These are phyloP conservation scores for Amyloporia xantha DNA, from an alignment of 768 basidiomycete genomes.

Conservation along the genomic window DNA sequence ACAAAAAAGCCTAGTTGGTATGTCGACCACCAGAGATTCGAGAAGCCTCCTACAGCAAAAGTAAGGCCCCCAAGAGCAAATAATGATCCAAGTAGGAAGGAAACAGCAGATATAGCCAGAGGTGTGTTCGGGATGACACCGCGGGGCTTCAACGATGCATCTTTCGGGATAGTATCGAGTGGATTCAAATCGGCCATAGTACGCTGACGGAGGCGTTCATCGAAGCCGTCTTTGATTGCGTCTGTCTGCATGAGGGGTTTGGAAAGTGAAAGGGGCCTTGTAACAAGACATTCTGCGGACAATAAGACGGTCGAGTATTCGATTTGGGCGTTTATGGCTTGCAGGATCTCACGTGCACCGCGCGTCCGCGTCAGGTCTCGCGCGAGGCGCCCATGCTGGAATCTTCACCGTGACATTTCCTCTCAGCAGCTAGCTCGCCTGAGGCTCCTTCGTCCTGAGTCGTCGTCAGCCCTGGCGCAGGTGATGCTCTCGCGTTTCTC, in stretches of 20 bases:
- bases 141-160: conserved; percentile 27
- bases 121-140: conserved; percentile 87
- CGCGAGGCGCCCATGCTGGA: not conserved
- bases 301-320: not conserved
- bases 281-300: conserved; percentile 1
- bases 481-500: not conserved
- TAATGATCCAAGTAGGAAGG: conserved; percentile 76
- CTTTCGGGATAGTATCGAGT: conserved; percentile 49
- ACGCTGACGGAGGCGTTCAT: conserved; percentile 36
- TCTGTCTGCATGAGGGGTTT: not conserved
- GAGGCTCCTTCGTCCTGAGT: too few species aligned
- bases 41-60: conserved; percentile 41
- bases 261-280: not conserved
- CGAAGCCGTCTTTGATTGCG: conserved; percentile 12
- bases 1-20: conserved; percentile 80
- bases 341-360: not conserved
- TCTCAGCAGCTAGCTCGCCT: too few species aligned
- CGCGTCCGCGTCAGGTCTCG: not conserved
- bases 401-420: too few species aligned
- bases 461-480: not conserved
- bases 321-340: not conserved
- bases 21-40: conserved; percentile 53
- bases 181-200: conserved; percentile 29
- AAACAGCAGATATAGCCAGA: conserved; percentile 65
- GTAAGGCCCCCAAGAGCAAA: conserved; percentile 54